Evolutionary conservation across 225 moss, liverwort and hornwort genomes (phyloP), one percentile per base, ranked within the genome.

Genomic region (Rhytidiadelphus loreus): DNA sequence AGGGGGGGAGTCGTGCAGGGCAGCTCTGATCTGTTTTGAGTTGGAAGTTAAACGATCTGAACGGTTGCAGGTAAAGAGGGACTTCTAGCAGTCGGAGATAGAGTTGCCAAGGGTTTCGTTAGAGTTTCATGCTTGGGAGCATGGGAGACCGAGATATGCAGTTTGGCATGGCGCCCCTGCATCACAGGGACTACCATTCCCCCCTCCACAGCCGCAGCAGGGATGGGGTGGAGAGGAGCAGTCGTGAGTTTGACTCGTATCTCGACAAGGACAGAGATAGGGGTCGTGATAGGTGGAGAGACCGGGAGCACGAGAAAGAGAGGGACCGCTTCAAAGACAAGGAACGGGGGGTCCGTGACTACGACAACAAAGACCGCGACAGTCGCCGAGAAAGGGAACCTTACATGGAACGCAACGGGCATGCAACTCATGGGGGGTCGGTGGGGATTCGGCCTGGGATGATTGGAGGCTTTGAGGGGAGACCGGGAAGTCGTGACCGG

Each of bases 201-300:
- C 94, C 94, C 63, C 94, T 93, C 83, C 93, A 93, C 87, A 92
- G 92, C 87, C 94, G 94, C 85, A 92, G 88, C 89, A 86, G 94
- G 79, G 94, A 94, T 74, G 94, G 93, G 16, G 88, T 93, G 90
- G 94, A 94, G 92, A 90, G 94, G 90, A 87, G 82, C 87, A 87
- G 82, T 77, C 96, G 95, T 72, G 98, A 97, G 88, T 94, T 95
- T 69, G 97, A 97, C 75, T 86, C 96, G 35, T 95, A 96, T 88
- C 93, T 95, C 62, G 98, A 96, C 85, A 95, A 96, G 93, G 96
- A 96, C 89, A 93, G 98, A 88, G 98, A 98, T 86, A 95, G 95
- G 90, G 93, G 91, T 64, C 95, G 98, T 87, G 96, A 95, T 92
- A 94, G 96, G 88, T 96, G 95, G 87, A 93, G 95, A 85, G 96